phyloP scores from a whole-genome alignment of 1,284 basidiomycete genomes.

The Tilletia caries region DNA sequence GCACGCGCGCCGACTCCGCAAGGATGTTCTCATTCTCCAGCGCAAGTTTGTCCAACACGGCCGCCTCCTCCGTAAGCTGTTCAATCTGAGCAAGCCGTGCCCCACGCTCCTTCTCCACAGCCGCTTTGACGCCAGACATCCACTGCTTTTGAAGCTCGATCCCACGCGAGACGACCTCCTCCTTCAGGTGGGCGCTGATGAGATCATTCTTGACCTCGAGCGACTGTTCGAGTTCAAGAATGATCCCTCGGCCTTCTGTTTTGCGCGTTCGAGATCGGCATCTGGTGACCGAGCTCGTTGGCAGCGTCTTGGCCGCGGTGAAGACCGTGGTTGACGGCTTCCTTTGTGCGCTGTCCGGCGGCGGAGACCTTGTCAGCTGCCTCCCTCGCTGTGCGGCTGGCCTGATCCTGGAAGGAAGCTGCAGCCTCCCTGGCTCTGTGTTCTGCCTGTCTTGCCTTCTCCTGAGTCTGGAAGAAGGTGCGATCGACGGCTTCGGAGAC shows the following conservation, averaged over 20 bases:
- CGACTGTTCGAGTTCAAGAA: conserved; percentile 78
- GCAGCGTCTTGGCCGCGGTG: conserved; percentile 46
- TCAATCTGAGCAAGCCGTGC: conserved; percentile 92
- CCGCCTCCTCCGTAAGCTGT: conserved; percentile 82
- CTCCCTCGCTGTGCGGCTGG: conserved; percentile 33
- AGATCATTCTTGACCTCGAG: conserved; percentile 83
- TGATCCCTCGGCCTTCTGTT: conserved; percentile 80
- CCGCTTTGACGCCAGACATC: conserved; percentile 92
- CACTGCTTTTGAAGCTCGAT: conserved; percentile 94
- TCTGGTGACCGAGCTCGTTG: conserved; percentile 43
- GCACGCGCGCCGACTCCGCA: conserved; percentile 82
- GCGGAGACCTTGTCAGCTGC: conserved; percentile 42
- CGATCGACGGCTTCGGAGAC: conserved; percentile 11
- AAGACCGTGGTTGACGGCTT: not conserved
- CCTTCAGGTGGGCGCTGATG: conserved; percentile 79
- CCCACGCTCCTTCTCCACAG: conserved; percentile 93
- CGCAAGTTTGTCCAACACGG: conserved; percentile 83
- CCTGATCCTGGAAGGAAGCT: conserved; percentile 28
- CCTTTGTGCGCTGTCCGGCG: conserved; percentile 22
- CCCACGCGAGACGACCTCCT: conserved; percentile 92
- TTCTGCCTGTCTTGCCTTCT: conserved; percentile 30
- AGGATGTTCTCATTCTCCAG: conserved; percentile 84
- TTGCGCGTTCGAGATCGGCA: conserved; percentile 73
- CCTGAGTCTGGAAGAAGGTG: conserved; percentile 29
- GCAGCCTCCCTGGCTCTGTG: conserved; percentile 30